phyloP scores from a whole-genome alignment of 257 asterid species.

The Mitragyna speciosa region DNA sequence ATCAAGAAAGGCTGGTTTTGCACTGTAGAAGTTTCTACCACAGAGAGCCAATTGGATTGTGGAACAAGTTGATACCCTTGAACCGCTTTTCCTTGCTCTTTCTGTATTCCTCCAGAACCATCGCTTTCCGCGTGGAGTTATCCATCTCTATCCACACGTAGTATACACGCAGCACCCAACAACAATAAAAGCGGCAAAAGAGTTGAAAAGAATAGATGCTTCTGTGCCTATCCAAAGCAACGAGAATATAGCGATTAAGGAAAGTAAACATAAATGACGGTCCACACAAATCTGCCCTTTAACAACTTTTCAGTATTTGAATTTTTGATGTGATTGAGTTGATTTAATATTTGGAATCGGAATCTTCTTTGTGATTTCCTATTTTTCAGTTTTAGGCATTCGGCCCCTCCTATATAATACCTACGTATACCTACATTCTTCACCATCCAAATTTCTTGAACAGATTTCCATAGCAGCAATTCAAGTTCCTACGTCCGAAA shows the following conservation, averaged over 20 bases:
- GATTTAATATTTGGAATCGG: neutral
- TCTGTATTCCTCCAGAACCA: neutral
- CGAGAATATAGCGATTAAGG: neutral
- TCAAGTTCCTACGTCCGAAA: neutral
- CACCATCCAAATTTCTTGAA: neutral
- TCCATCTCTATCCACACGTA: neutral
- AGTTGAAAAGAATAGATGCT: neutral
- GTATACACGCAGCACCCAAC: neutral
- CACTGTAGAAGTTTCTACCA: neutral
- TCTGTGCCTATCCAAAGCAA: neutral
- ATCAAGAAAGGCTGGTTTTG: neutral
- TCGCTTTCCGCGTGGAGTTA: neutral
- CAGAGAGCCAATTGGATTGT: neutral
- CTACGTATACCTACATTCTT: neutral
- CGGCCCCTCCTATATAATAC: neutral
- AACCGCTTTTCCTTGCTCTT: neutral
- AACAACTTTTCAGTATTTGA: neutral
- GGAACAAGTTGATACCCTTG: neutral
- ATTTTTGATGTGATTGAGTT: neutral
- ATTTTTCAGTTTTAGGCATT: neutral
- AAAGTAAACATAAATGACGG: neutral
- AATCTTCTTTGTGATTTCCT: slow-evolving; percentile 6
- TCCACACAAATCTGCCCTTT: neutral
- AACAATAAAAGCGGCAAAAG: neutral
- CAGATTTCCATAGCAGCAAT: neutral